Evolutionary conservation across 805 yeast species (phyloP), one percentile per base, ranked within the genome.

Genomic region (Saccharomycopsis capsularis): DNA sequence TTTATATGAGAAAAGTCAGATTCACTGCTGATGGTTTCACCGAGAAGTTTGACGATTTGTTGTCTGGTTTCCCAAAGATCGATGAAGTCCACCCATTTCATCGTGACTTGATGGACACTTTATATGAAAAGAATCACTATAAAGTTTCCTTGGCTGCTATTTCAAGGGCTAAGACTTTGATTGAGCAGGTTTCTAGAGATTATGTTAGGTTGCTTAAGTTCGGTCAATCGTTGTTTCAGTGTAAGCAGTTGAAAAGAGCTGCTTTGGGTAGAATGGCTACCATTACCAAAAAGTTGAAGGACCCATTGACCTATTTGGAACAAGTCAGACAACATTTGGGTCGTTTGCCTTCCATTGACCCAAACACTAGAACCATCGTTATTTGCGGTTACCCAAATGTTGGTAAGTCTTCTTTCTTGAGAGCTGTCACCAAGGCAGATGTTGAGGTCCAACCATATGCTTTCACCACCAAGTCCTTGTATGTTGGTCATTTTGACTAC

Each of bases 211-310:
- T 93, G 60, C 75, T 93, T 63, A 93, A 93, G 72, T 93, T 90
- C 63, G 99, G 99, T 61, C 99, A 93, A 74, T 90, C 97, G 39
- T 73, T 93, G 56, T 93, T 89, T 71, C 99, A 95, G 74, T 93
- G 99, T 78, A 93, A 93, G 71, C 99, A 93, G 73, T 80, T 93
- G 66, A 93, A 93, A 69, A 79, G 97, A 64, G 99, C 99, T 58
- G 99, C 98, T 29, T 73, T 93, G 60, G 99, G 99, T 76, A 85
- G 99, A 71, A 93, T 93, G 99, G 99, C 99, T 48, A 93, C 99
- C 32, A 89, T 93, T 61, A 82, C 82, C 62, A 93, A 93, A 76
- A 88, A 95, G 59, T 77, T 93, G 64, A 93, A 91, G 70, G 99
- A 93, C 66, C 91, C 99, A 19, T 74, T 93, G 53, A 77, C 79